phyloP scores from a whole-genome alignment of 495 filamentous ascomycete species.

The Rhypophila decipiens region DNA sequence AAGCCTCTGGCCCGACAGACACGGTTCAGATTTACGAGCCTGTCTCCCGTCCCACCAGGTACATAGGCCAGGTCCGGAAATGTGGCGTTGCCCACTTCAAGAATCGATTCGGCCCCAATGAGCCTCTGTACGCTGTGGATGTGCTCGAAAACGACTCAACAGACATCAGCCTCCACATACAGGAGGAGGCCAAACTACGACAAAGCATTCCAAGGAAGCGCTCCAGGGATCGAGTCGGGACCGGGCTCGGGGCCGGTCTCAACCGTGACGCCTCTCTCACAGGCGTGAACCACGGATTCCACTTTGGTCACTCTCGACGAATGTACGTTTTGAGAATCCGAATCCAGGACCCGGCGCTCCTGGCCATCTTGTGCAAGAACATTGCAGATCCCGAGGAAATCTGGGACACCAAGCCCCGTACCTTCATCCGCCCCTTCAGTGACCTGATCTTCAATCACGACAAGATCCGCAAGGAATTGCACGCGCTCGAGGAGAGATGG shows the following conservation, averaged over 20 bases:
- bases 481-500: slow-evolving; percentile 30
- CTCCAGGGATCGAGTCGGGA: not conserved
- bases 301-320: not conserved
- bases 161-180: not conserved
- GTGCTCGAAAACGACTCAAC: slow-evolving; percentile 7
- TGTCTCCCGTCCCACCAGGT: too few relatives aligned
- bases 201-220: not conserved
- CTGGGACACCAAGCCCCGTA: slow-evolving; percentile 19
- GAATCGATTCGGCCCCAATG: slow-evolving; percentile 12
- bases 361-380: slow-evolving; percentile 21
- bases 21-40: too few relatives aligned
- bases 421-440: slow-evolving; percentile 34
- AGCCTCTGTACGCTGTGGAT: slow-evolving; percentile 12
- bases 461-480: slow-evolving; percentile 27
- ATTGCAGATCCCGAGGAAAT: slow-evolving; percentile 15
- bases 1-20: too few relatives aligned
- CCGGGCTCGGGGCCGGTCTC: not conserved
- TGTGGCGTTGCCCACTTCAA: slow-evolving; percentile 17
- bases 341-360: slow-evolving; percentile 30
- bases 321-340: slow-evolving; percentile 31
- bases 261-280: not conserved
- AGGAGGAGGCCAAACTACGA: slow-evolving; percentile 5
- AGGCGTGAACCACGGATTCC: not conserved
- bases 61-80: slow-evolving; percentile 1
- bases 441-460: slow-evolving; percentile 30